A percentile compares a stretch with the other conserved stretches of the same genome.
These are phyloP conservation scores for Salix udensis DNA, from an alignment of 345 rosid species.

Conservation along the genomic window DNA sequence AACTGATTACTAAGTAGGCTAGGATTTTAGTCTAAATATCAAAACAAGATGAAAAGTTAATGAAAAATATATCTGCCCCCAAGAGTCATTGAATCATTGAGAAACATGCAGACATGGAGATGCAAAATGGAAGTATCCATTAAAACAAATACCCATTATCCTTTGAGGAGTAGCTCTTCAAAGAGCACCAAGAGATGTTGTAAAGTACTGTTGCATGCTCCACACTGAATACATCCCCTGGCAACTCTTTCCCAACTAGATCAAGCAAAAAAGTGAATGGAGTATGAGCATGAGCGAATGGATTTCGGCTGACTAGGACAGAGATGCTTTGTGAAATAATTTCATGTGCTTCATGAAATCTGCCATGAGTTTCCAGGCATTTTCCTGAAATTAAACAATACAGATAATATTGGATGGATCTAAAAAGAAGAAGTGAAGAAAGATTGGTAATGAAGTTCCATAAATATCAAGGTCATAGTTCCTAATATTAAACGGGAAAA, in stretches of 20 bases:
- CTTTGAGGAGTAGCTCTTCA: constrained; percentile 48
- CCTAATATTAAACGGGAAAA: too few relatives aligned
- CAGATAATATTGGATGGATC: not conserved
- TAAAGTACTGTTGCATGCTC: constrained; percentile 69
- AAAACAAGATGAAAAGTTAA: not conserved
- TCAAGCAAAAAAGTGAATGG: constrained; percentile 43
- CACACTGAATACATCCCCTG: constrained; percentile 56
- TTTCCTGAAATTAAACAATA: constrained; percentile 49
- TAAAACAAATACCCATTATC: constrained; percentile 48
- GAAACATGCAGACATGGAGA: not conserved
- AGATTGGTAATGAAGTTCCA: too few relatives aligned
- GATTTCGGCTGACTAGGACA: constrained; percentile 45
- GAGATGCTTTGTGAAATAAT: constrained; percentile 53
- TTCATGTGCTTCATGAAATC: constrained; percentile 59
- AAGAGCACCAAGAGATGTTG: constrained; percentile 54
- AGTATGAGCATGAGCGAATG: constrained; percentile 33
- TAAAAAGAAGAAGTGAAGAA: not conserved
- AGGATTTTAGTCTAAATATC: not conserved
- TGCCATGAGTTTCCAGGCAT: constrained; percentile 49
- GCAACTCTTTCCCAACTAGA: constrained; percentile 56
- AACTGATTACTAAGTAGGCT: too few relatives aligned
- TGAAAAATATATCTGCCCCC: not conserved
- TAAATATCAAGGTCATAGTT: too few relatives aligned
- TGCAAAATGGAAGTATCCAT: not conserved
- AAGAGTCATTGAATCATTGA: not conserved